Conservation (phyloP, 2,329 filamentous ascomycete species). For the Cytospora schulzeri region DNA sequence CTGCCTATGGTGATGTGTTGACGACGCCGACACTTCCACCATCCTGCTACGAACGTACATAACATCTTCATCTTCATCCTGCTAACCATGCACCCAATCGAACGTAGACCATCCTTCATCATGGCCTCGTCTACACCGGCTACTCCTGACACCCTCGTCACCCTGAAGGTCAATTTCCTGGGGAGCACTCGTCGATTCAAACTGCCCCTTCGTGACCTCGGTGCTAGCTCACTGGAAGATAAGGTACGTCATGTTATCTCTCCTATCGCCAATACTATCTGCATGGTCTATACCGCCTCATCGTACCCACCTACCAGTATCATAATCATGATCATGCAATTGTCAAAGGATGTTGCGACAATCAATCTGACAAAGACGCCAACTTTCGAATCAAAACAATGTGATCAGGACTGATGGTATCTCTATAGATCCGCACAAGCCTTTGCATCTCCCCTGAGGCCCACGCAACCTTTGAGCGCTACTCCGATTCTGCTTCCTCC, state of each 20-base stretch:
- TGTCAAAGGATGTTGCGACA: not conserved
- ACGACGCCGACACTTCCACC: not conserved
- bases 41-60: not conserved
- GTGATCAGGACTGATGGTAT: conserved; percentile 4
- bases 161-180: conserved; percentile 81
- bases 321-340: not conserved
- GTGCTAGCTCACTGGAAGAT: conserved; percentile 70
- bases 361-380: not conserved
- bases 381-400: not conserved
- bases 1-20: not conserved
- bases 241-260: conserved; percentile 67
- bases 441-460: conserved; percentile 66
- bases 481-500: conserved; percentile 85
- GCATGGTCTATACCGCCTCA: conserved; percentile 16
- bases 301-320: conserved; percentile 10
- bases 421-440: conserved; percentile 65
- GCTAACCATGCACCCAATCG: not conserved
- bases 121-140: conserved; percentile 42
- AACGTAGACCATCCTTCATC: conserved; percentile 25
- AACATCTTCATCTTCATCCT: conserved; percentile 1
- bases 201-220: conserved; percentile 83
- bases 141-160: conserved; percentile 71
- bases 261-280: conserved; percentile 9
- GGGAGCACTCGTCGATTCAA: conserved; percentile 82
- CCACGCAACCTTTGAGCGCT: conserved; percentile 79